Conservation (phyloP, 768 basidiomycete species). For the Boletus rex-veris region DNA sequence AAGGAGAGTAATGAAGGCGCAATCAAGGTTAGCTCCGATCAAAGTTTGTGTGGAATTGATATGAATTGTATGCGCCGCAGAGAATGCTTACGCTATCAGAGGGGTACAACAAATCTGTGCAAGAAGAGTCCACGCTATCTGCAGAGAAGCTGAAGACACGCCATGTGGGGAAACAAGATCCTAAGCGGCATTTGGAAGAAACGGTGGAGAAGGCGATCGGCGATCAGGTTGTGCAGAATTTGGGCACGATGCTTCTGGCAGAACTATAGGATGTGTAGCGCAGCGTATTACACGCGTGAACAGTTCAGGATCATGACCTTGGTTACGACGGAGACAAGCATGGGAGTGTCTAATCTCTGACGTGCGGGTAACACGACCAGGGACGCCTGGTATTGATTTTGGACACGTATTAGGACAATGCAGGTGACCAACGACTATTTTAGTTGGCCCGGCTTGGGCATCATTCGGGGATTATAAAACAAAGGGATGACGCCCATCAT, state of each 20-base stretch:
- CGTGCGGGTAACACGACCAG: conserved; percentile 5
- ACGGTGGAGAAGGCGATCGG: conserved; percentile 98
- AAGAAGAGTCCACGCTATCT: conserved; percentile 95
- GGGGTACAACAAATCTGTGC: conserved; percentile 96
- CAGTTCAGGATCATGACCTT: not conserved
- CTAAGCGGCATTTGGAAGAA: conserved; percentile 96
- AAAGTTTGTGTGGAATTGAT: conserved; percentile 13
- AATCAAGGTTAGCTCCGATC: conserved; percentile 70
- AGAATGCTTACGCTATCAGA: conserved; percentile 90
- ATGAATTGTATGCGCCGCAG: conserved; percentile 16
- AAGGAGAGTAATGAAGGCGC: conserved; percentile 88
- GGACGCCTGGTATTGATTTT: not conserved
- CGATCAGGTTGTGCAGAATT: conserved; percentile 91
- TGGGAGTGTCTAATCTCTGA: not conserved
- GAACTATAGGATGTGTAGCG: conserved; percentile 56
- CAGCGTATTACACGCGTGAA: not conserved
- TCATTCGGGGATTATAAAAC: conserved; percentile 31
- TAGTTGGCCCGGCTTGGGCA: conserved; percentile 19
- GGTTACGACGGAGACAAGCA: not conserved
- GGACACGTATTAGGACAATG: not conserved
- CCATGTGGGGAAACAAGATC: conserved; percentile 97
- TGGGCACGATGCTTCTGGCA: conserved; percentile 92
- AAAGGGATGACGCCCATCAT: conserved; percentile 85
- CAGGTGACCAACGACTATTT: not conserved
- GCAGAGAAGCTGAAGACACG: conserved; percentile 93